Percentiles rank a stretch among this genome's conserved stretches.
Conservation (phyloP, 441 rosid species). For the Codiaeum variegatum region DNA sequence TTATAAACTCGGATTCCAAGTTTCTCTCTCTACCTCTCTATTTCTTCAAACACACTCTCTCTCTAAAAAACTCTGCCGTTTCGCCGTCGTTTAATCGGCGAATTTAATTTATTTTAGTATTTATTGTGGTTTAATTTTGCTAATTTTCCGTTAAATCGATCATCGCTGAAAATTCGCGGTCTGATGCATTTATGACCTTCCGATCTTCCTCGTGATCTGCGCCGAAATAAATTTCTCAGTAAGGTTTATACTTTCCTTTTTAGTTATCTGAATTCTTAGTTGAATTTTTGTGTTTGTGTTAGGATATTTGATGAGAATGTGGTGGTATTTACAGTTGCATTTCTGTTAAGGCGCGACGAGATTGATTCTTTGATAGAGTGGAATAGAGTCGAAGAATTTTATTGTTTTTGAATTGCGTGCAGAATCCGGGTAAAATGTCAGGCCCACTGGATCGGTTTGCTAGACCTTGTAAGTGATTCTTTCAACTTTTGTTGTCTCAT, state of each 20-base stretch:
- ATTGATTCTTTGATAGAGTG: constrained; percentile 7
- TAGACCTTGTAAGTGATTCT: constrained; percentile 60
- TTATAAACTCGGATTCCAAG: not conserved
- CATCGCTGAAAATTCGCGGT: not conserved
- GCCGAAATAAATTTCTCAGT: not conserved
- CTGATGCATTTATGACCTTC: constrained; percentile 32
- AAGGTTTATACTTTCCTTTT: constrained; percentile 7
- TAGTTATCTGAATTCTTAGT: not conserved
- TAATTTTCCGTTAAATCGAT: not conserved
- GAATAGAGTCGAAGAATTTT: not conserved
- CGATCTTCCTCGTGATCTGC: constrained; percentile 38
- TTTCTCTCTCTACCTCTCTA: not conserved
- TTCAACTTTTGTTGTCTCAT: not conserved
- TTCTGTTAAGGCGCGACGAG: not conserved
- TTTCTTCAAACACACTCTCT: not conserved
- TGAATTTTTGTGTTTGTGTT: not conserved
- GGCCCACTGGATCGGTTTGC: constrained; percentile 82
- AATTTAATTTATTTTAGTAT: constrained; percentile 14
- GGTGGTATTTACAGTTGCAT: constrained; percentile 16
- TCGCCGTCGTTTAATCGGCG: constrained; percentile 31
- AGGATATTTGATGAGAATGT: constrained; percentile 21
- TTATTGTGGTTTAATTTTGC: not conserved
- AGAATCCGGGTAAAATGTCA: constrained; percentile 41
- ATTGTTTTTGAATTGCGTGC: constrained; percentile 6
- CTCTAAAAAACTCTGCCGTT: not conserved